Base-by-base conservation (phyloP, 495 filamentous ascomycete species). In the Neurospora cerealis region DNA sequence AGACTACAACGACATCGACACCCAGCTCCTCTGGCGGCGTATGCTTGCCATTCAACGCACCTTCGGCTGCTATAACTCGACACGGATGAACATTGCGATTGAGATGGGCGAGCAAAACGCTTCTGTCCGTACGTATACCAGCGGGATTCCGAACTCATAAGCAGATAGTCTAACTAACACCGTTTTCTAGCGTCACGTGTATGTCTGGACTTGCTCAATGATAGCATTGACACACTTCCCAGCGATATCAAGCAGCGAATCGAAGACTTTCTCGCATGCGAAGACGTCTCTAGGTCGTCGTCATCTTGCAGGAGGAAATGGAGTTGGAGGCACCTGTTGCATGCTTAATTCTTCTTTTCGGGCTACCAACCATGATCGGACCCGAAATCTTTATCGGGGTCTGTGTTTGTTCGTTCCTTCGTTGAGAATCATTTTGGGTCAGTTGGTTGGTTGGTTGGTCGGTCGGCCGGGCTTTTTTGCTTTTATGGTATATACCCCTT, bases 51-150 rank as follows among this genome's bases (percentile, higher is more conserved):
- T 86, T 13, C 84, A 86, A 74, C 74, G 75, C 44, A 80, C 74
- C 28, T 85, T 82, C 39, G 81, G 83, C 10, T 85, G 83, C 74
- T 86, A 86, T 72, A 84, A 83, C 54, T 85, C 83, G 9, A 82
- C 84, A 24, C 75, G 84, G 36, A 85, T 86, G 83, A 77, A 78
- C 34, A 81, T 83, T 15, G 84, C 84, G 6, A 73, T 86, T 32
- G 82, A 80, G 11, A 78, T 75, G n/a, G 80, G 78, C 10, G 78
- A 76, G 17, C 76, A 79, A 32, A 78, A 62, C 24, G 60, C 78
- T 38, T 62, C 75, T 79, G 37, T 77, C 40, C 62, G 19, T 71
- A 69, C 19, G 36, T 24, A 17, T 28, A 24, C 46, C 37, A 34
- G 24, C n/a, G 7, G 28, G 24, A 8, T 19, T 10, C 17, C 8